Base-by-base conservation (phyloP, 768 basidiomycete species). In the Pholiota microspora region DNA sequence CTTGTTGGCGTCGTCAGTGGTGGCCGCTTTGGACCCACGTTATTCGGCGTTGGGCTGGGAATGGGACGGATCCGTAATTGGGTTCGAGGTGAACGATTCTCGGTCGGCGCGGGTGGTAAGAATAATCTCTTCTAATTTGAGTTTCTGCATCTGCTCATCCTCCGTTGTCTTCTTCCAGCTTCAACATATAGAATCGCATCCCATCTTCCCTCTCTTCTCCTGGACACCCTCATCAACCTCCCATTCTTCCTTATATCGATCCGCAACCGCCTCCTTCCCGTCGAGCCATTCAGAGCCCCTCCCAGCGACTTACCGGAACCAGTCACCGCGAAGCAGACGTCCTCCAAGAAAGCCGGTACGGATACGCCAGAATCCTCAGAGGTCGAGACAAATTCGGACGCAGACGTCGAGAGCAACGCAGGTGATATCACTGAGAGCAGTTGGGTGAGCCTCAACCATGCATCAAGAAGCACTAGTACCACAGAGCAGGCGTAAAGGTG, bases 51-150 rank as follows among this genome's bases (percentile, higher is more conserved):
- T 45, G 75, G 77, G 18, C 61, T 84, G 31, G 69, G 72, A 10
- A 53, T 83, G 6, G 82, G 83, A 1, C 72, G 74, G 38, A 28
- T 82, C 23, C 73, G 74, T 53, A 78, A 83, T 58, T 83, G 83
- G 77, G 61, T 86, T 24, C 77, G 80, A 28, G 89, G 90, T 2
- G 81, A 89, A 51, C 70, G 88, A 32, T 81, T 89, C 62, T 79
- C 83, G 16, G 71, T 93, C 52, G 92, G 92, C 54, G 86, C 92
- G 48, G 92, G 91, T 69, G 89, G 90, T 92, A 63, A 62, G 81
- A 70, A 16, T 0, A 23, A 18, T 12, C 29, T 31, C 29, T 27
- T 28, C 23, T 15, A 35, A 16, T 27, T 42, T 29, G 45, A 45
- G 8, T 25, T 25, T 48, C 36, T 44, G 7, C 45, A 9, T n/a